Percentiles rank a stretch among this genome's conserved stretches.
Evolutionary conservation across 140 eudicot genomes (phyloP).

Genomic region (Oenanthe javanica): DNA sequence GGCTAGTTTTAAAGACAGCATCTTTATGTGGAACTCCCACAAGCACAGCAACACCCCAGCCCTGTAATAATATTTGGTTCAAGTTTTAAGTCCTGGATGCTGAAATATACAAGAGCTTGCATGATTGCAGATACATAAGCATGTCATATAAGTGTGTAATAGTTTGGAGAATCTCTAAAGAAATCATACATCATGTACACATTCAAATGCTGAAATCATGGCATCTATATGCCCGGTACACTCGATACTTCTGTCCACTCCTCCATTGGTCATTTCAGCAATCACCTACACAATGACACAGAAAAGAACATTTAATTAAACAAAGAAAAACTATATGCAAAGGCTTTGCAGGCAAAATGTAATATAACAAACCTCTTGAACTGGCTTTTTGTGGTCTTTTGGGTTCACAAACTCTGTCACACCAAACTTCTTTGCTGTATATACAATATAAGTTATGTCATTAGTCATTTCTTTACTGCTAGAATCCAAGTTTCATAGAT

Average conservation of each 20-base stretch:
- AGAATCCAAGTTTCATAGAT: background rate
- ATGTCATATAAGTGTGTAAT: background rate
- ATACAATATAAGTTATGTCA: background rate
- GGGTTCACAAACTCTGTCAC: background rate
- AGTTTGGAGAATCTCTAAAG: background rate
- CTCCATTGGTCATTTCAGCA: constrained; percentile 3
- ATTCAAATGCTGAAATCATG: background rate
- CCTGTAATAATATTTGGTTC: background rate
- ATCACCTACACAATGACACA: background rate
- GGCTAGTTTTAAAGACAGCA: background rate
- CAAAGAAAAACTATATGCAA: background rate
- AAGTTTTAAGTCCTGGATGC: background rate
- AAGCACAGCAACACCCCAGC: constrained; percentile 4
- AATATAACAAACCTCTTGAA: background rate
- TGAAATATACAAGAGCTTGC: background rate
- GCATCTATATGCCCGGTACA: background rate
- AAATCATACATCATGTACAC: constrained; percentile 1
- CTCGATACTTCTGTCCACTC: constrained; percentile 2
- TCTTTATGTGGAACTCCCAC: background rate
- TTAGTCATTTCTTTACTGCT: background rate
- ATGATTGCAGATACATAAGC: background rate
- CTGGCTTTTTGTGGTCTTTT: background rate
- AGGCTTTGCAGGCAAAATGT: background rate
- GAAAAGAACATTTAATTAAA: background rate
- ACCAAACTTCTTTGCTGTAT: background rate